Evolutionary conservation across 495 filamentous ascomycete species (phyloP).

Genomic region (Talaromyces nanjingensis): DNA sequence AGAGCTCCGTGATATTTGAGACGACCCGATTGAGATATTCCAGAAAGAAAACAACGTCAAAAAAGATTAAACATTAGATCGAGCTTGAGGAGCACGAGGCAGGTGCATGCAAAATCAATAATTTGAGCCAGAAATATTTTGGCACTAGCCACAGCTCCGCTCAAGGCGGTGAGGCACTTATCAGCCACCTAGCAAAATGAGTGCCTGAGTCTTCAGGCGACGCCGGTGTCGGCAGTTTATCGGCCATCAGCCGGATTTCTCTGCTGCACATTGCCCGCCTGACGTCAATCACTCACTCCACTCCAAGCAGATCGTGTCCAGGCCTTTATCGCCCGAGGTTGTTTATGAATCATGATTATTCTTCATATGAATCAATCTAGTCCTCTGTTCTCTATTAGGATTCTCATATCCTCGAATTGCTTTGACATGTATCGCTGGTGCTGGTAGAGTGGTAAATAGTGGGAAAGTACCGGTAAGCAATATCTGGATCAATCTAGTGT

Average conservation of each 20-base stretch:
- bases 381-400: not conserved
- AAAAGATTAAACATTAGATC: not conserved
- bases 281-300: conserved; percentile 5
- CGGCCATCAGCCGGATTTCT: not conserved
- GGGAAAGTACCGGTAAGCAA: not conserved
- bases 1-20: not conserved
- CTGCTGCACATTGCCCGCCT: not conserved
- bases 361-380: not conserved
- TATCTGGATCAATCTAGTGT: not conserved
- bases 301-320: not conserved
- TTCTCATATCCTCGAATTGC: not conserved
- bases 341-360: not conserved
- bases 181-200: not conserved
- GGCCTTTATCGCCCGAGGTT: not conserved
- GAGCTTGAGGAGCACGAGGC: not conserved
- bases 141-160: conserved; percentile 1
- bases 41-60: too few relatives aligned
- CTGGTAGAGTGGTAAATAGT: not conserved
- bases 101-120: not conserved
- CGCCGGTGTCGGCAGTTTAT: not conserved
- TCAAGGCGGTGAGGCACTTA: not conserved
- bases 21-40: too few relatives aligned
- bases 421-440: not conserved
- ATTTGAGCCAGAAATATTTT: not conserved
- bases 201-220: not conserved